A percentile compares a stretch with the other conserved stretches of the same genome.
Conservation (phyloP, 2,329 filamentous ascomycete species). For the Arthrobotrys sinensis region DNA sequence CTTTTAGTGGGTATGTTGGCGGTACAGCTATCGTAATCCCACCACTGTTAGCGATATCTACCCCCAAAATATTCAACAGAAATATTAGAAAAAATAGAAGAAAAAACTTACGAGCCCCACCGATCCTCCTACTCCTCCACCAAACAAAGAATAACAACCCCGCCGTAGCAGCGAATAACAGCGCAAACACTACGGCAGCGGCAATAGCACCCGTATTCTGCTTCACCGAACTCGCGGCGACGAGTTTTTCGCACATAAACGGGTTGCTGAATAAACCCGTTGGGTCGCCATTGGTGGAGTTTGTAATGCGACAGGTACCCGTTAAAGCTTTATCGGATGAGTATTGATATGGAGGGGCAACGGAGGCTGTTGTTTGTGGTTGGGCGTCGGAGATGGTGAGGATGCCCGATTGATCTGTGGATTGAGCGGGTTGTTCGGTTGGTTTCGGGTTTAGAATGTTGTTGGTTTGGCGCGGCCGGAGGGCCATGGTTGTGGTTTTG, state of each 20-base stretch:
- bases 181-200: conserved; percentile 38
- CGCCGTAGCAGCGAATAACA: conserved; percentile 33
- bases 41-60: background rate
- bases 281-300: conserved; percentile 1
- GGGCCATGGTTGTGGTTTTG: conserved; percentile 1
- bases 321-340: conserved; percentile 31
- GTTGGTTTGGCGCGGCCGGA: background rate
- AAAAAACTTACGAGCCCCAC: conserved; percentile 9
- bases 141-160: conserved; percentile 31
- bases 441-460: background rate
- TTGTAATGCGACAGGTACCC: conserved; percentile 33
- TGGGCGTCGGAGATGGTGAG: background rate
- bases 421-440: background rate
- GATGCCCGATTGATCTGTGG: background rate
- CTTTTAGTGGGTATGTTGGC: conserved; percentile 24
- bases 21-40: background rate
- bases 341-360: conserved; percentile 20
- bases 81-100: too few relatives aligned
- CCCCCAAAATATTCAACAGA: too few relatives aligned
- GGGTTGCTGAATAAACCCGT: conserved; percentile 24
- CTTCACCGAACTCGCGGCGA: conserved; percentile 36
- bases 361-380: background rate
- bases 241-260: conserved; percentile 34
- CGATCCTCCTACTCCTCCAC: conserved; percentile 32
- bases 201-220: conserved; percentile 31